Evolutionary conservation across 2,329 filamentous ascomycete species (phyloP).

Genomic region (Alternaria sp.): DNA sequence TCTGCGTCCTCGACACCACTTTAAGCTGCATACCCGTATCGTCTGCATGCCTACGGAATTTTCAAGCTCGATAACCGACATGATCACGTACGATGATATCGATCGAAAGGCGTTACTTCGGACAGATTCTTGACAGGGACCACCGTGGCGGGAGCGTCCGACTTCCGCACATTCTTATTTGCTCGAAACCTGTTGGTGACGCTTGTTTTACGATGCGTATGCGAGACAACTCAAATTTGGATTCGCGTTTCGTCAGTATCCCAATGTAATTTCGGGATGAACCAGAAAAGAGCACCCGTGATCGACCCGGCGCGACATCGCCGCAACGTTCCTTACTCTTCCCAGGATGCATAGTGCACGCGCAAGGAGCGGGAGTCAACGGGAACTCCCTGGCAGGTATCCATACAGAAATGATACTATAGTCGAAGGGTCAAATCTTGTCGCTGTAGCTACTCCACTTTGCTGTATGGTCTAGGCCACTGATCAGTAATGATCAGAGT

Average conservation of each 20-base stretch:
- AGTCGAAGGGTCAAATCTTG: not conserved
- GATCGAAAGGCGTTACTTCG: constrained; percentile 4
- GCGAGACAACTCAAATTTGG: not conserved
- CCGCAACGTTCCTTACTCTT: not conserved
- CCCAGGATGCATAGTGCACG: not conserved
- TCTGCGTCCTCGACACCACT: not conserved
- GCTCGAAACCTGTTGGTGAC: constrained; percentile 3
- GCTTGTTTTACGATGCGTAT: constrained; percentile 1
- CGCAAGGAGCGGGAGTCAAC: not conserved
- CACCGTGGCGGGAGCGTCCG: constrained; percentile 15
- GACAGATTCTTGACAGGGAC: constrained; percentile 10
- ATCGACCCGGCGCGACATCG: not conserved
- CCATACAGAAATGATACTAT: not conserved
- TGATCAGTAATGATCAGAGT: not conserved
- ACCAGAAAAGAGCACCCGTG: not conserved
- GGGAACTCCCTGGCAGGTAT: not conserved
- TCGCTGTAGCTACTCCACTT: not conserved
- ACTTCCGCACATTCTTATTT: not conserved
- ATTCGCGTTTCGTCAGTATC: constrained; percentile 3
- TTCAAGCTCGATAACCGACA: constrained; percentile 5
- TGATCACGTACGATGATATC: constrained; percentile 1
- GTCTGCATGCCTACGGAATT: not conserved
- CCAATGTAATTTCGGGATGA: not conserved
- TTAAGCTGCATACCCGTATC: not conserved
- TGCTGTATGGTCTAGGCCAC: not conserved